phyloP scores from a whole-genome alignment of 2,329 filamentous ascomycete species.

The Pseudodiploospora longispora region DNA sequence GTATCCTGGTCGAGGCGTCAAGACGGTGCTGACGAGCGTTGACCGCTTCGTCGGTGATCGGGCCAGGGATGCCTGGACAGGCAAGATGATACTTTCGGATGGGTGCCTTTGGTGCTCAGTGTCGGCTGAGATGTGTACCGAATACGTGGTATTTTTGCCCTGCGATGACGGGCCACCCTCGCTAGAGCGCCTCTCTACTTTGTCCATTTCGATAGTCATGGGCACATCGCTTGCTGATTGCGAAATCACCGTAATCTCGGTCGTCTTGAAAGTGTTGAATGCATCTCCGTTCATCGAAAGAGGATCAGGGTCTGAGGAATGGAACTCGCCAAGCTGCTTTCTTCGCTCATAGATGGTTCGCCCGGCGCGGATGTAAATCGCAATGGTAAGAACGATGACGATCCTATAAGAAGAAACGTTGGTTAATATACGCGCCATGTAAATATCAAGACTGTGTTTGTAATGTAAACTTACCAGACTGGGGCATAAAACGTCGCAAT shows the following conservation, averaged over 20 bases:
- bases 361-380: constrained; percentile 60
- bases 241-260: constrained; percentile 55
- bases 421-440: background rate
- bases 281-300: constrained; percentile 33
- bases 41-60: constrained; percentile 10
- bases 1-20: constrained; percentile 7
- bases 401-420: constrained; percentile 34
- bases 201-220: constrained; percentile 16
- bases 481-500: constrained; percentile 69
- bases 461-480: constrained; percentile 47
- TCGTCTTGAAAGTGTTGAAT: constrained; percentile 46
- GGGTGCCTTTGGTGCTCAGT: constrained; percentile 3
- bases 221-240: constrained; percentile 26
- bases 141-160: constrained; percentile 30
- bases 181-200: constrained; percentile 13
- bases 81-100: constrained; percentile 17
- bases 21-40: constrained; percentile 7
- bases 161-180: constrained; percentile 9
- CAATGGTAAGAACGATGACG: constrained; percentile 51
- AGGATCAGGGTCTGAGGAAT: constrained; percentile 36
- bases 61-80: constrained; percentile 17
- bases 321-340: constrained; percentile 50
- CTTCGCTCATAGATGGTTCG: constrained; percentile 60
- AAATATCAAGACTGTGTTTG: background rate
- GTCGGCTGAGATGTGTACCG: constrained; percentile 41